phyloP scores from a whole-genome alignment of 371 early-diverging fungal species.

The Mortierella sp. region DNA sequence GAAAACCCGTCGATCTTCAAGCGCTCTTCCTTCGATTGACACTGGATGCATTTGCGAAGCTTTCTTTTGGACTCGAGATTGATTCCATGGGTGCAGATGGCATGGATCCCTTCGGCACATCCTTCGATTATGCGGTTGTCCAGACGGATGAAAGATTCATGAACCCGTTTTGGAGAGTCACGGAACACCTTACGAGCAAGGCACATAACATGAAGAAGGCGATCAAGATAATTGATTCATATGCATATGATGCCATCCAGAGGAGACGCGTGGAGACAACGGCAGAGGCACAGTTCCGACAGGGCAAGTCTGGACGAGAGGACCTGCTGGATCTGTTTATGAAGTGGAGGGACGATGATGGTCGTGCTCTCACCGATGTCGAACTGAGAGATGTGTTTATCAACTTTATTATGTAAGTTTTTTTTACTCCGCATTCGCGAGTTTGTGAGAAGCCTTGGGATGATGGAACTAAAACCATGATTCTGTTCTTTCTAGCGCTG shows the following conservation, averaged over 20 bases:
- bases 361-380: constrained; percentile 60
- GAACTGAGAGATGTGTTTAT: constrained; percentile 74
- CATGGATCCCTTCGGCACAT: constrained; percentile 57
- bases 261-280: constrained; percentile 56
- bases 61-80: constrained; percentile 53
- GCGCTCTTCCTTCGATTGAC: constrained; percentile 70
- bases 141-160: constrained; percentile 59
- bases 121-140: constrained; percentile 59
- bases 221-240: constrained; percentile 59
- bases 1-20: constrained; percentile 64
- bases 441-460: background rate
- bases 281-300: constrained; percentile 29
- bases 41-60: constrained; percentile 67
- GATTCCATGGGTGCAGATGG: constrained; percentile 19
- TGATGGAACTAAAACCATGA: too few species aligned
- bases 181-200: constrained; percentile 52
- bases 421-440: background rate
- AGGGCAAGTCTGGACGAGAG: constrained; percentile 48
- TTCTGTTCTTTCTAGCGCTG: constrained; percentile 14
- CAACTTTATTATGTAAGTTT: constrained; percentile 73
- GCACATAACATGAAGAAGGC: constrained; percentile 56
- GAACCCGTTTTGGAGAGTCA: constrained; percentile 64
- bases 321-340: constrained; percentile 75
- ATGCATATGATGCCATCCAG: constrained; percentile 60
- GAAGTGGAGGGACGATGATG: constrained; percentile 65